Base-by-base conservation (phyloP, 2,329 filamentous ascomycete genomes). In the Colletotrichum magnum region DNA sequence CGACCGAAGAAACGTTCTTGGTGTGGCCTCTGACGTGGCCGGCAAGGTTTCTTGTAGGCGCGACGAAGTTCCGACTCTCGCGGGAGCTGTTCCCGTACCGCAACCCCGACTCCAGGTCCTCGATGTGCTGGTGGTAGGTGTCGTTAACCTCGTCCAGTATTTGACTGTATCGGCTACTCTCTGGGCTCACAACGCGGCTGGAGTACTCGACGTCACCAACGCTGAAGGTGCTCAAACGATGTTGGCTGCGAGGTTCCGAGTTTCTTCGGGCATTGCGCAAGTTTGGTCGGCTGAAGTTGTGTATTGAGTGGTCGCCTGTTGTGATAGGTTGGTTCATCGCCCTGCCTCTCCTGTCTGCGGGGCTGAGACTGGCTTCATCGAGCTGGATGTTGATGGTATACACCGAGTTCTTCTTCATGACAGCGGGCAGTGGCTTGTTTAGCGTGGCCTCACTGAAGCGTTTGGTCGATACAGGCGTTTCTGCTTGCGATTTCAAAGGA, bases 351-450 rank as follows among this genome's bases (percentile, higher is more conserved):
- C 51, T 69, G n/a, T 70, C 68, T n/a, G 68, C 52, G 4, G 58
- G 64, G 3, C 52, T 45, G 9, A 70, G 12, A 32, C 64, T 70
- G 18, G 51, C 43, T 52, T 67, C 61, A 52, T 70, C 70, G 10
- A 72, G 58, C 26, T 69, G 64, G 7, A 69, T 71, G 4, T 70
- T 68, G 48, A 72, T 71, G 32, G 69, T 69, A 28, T 71, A 71
- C 9, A 71, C 61, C 13, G 68, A 71, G 13, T 69, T 16, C 10
- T 71, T 68, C 47, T 58, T 67, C 6, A 41, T 26, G 6, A 78
- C 72, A 4, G 69, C 65, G 5, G 77, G 77, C 10, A 78, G 68
- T 0, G 77, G 77, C 57, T 78, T 79, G 70, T 78, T 78, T 16
- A 78, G 63, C 3, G 21, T 61, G 10, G 21, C 39, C 7, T 52